Base-by-base conservation (phyloP, 768 basidiomycete genomes). In the Xerocomellus dryophilus region DNA sequence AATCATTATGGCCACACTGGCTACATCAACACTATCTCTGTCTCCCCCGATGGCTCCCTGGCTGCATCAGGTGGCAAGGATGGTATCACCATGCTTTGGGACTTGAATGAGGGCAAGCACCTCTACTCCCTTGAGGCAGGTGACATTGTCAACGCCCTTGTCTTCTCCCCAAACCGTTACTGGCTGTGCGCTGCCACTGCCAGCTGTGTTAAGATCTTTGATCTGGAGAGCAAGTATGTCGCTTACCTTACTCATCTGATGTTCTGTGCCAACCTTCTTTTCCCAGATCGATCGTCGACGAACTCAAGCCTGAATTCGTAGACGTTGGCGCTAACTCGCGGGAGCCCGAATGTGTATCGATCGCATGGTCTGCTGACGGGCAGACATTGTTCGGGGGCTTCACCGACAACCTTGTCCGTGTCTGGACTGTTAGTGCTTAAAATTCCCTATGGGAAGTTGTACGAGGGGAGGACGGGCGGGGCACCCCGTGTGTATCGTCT, bases 1-100 rank as follows among this genome's bases (percentile, higher is more conserved):
- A 98, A 98, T 84, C 97, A 99, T 82, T 93, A 92, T 71, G 97
- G 97, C 62, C 97, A 99, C 82, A 96, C 91, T 47, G 97, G 96
- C 60, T 98, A 98, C 82, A 94, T 99, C 76, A 98, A 94, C 81
- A 94, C 96, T 65, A 77, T 99, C 69, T 94, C 97, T 56, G 95
- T 99, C 56, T 99, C 97, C 35, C 97, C 97, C 49, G 97, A 99
- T 70, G 97, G 97, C 61, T 99, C 97, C 23, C 85, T 99, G 68
- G 95, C 96, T 64, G 97, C 97, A 44, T 98, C 97, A 45, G 97
- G 97, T 70, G 97, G 97, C 67, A 98, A 98, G 78, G 97, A 99
- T 74, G 95, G 95, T 58, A 96, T 98, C 76, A 97, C 95, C 72
- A 98, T 98, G 95, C 88, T 98, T 60, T 99, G 97, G 97, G 97